These are phyloP conservation scores for Selaginella tamariscina DNA, from an alignment of 75 land plant species.

Conservation along the genomic window DNA sequence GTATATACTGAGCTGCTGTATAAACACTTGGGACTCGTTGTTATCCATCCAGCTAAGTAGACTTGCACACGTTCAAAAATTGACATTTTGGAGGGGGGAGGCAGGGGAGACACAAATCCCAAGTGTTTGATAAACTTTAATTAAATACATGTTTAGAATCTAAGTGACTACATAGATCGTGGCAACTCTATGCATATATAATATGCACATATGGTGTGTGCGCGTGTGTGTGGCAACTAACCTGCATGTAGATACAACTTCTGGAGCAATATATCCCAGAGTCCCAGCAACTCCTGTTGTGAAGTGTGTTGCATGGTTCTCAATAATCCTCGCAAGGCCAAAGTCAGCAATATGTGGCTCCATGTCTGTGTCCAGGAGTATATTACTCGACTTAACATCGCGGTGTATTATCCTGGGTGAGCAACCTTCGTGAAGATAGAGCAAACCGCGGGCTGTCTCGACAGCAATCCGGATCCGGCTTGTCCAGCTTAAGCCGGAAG, in stretches of 20 bases:
- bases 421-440: conserved; percentile 11
- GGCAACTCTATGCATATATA: no score
- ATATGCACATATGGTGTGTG: no score
- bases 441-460: conserved; percentile 2
- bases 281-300: conserved; percentile 3
- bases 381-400: conserved; percentile 7
- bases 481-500: not conserved
- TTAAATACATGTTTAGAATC: no score
- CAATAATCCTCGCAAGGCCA: not conserved
- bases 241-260: conserved; percentile 1
- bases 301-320: not conserved
- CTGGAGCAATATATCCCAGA: conserved; percentile 12
- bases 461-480: not conserved
- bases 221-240: no score
- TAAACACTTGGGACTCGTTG: no score
- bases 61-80: no score
- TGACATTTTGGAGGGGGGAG: no score
- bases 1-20: no score
- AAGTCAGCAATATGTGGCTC: conserved; percentile 11
- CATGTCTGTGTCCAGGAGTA: not conserved
- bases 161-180: no score
- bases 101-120: no score
- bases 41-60: no score
- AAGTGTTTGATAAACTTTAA: no score
- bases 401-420: not conserved